These are phyloP conservation scores for Entomortierella parvispora DNA, from an alignment of 192 early-diverging fungal genomes.

Conservation along the genomic window DNA sequence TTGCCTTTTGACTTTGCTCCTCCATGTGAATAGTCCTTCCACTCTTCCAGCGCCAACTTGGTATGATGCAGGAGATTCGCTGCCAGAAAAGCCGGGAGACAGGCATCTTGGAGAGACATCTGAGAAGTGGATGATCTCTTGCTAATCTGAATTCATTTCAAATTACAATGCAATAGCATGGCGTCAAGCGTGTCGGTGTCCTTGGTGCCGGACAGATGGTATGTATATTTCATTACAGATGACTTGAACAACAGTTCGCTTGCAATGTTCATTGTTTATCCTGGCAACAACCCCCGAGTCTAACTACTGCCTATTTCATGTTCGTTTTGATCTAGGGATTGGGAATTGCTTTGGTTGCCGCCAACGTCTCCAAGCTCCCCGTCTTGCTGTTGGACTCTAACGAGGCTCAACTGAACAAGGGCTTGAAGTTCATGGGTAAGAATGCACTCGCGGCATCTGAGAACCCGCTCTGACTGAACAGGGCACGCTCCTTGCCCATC, in stretches of 20 bases:
- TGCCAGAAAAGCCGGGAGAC: too few relatives aligned
- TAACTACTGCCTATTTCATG: slow-evolving; percentile 11
- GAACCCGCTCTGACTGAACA: not conserved
- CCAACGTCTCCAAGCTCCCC: slow-evolving; percentile 80
- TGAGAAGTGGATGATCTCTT: not conserved
- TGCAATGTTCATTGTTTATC: not conserved
- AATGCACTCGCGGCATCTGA: not conserved
- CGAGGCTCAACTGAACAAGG: slow-evolving; percentile 80
- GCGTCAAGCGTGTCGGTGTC: slow-evolving; percentile 74
- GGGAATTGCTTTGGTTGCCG: slow-evolving; percentile 91
- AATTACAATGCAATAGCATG: too few relatives aligned
- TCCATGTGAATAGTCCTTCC: slow-evolving; percentile 31
- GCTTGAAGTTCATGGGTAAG: slow-evolving; percentile 83
- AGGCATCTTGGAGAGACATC: not conserved
- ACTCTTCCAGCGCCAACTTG: slow-evolving; percentile 38
- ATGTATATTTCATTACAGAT: not conserved
- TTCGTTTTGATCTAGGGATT: slow-evolving; percentile 56
- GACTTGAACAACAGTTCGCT: not conserved
- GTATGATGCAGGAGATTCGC: slow-evolving; percentile 6
- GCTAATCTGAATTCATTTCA: not conserved
- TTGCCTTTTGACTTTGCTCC: not conserved
- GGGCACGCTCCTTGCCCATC: not conserved
- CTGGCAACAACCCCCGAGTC: too few relatives aligned
- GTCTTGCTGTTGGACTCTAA: slow-evolving; percentile 87
- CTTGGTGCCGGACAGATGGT: slow-evolving; percentile 97